A percentile compares a stretch with the other conserved stretches of the same genome.
Evolutionary conservation across 1,284 basidiomycete species (phyloP).

Genomic region (Anthracocystis panici-leucophaei): DNA sequence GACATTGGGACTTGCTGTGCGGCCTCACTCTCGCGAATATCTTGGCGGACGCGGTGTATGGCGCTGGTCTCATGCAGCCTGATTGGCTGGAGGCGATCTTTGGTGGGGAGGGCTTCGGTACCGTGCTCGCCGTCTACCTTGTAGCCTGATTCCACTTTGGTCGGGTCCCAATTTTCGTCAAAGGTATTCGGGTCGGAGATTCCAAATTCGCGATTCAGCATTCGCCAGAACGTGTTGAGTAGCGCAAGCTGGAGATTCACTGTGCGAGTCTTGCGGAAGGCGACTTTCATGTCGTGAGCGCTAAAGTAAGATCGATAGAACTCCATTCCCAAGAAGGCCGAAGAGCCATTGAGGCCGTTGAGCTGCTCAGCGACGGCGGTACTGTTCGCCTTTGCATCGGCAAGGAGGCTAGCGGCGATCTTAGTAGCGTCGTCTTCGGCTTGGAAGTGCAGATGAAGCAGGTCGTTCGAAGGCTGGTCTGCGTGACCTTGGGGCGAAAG

Average conservation of each 20-base stretch:
- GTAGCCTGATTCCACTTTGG: slow-evolving; percentile 24
- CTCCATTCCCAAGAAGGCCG: slow-evolving; percentile 68
- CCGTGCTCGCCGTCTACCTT: slow-evolving; percentile 55
- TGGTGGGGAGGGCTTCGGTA: slow-evolving; percentile 62
- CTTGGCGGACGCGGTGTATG: slow-evolving; percentile 68
- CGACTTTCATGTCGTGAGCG: slow-evolving; percentile 68
- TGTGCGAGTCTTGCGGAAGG: slow-evolving; percentile 33
- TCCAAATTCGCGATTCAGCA: slow-evolving; percentile 28
- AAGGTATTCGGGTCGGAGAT: slow-evolving; percentile 25
- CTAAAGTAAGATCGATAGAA: slow-evolving; percentile 71
- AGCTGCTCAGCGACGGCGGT: slow-evolving; percentile 27
- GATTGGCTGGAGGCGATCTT: slow-evolving; percentile 62
- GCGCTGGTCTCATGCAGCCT: slow-evolving; percentile 64
- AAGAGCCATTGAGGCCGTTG: slow-evolving; percentile 27
- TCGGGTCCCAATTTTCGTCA: slow-evolving; percentile 21
- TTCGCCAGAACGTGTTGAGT: slow-evolving; percentile 45
- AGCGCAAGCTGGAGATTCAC: slow-evolving; percentile 36
- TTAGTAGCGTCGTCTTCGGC: slow-evolving; percentile 33
- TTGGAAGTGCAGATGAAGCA: slow-evolving; percentile 19
- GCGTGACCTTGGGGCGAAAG: slow-evolving; percentile 1
- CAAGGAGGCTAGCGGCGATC: slow-evolving; percentile 16
- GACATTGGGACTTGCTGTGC: slow-evolving; percentile 71
- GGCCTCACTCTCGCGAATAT: slow-evolving; percentile 70
- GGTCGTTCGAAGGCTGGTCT: slow-evolving; percentile 16
- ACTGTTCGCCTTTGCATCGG: slow-evolving; percentile 23